Conservation (phyloP, 2,329 filamentous ascomycete genomes). For the Alternaria triticimaculans region DNA sequence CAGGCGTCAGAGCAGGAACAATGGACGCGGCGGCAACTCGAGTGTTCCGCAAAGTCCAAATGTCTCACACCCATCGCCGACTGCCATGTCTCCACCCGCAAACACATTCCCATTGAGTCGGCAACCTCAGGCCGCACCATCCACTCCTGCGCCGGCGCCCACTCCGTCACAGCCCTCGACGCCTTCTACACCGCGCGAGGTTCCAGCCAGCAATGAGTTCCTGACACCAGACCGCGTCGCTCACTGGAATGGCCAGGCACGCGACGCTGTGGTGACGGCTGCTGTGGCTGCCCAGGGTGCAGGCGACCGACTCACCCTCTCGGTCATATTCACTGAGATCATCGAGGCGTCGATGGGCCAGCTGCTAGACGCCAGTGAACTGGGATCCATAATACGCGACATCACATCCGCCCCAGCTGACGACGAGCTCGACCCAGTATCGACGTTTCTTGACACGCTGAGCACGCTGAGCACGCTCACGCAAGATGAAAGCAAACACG, state of each 20-base stretch:
- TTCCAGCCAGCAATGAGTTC: conserved; percentile 73
- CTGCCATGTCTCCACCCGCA: conserved; percentile 39
- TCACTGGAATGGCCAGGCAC: conserved; percentile 72
- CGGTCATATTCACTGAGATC: conserved; percentile 83
- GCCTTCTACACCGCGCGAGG: conserved; percentile 18
- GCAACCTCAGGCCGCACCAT: conserved; percentile 26
- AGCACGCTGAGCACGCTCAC: conserved; percentile 80
- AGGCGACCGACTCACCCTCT: conserved; percentile 72
- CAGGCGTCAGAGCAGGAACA: conserved; percentile 37
- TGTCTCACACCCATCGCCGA: conserved; percentile 38
- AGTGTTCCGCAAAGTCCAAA: conserved; percentile 41
- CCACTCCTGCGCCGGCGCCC: conserved; percentile 14
- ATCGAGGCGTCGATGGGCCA: conserved; percentile 75
- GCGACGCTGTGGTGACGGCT: conserved; percentile 69
- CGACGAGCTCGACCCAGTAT: conserved; percentile 56
- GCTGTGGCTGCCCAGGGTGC: conserved; percentile 69
- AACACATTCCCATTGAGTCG: conserved; percentile 24
- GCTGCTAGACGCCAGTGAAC: conserved; percentile 70
- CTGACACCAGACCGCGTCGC: conserved; percentile 73
- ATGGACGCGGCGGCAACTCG: conserved; percentile 33
- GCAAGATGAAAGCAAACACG: conserved; percentile 69
- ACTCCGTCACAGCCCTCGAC: conserved; percentile 46
- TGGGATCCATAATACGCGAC: conserved; percentile 75
- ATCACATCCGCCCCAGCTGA: conserved; percentile 65
- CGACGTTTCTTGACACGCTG: conserved; percentile 82